These are phyloP conservation scores for Coemansia sp. DNA, from an alignment of 192 early-diverging fungal species.

Conservation along the genomic window DNA sequence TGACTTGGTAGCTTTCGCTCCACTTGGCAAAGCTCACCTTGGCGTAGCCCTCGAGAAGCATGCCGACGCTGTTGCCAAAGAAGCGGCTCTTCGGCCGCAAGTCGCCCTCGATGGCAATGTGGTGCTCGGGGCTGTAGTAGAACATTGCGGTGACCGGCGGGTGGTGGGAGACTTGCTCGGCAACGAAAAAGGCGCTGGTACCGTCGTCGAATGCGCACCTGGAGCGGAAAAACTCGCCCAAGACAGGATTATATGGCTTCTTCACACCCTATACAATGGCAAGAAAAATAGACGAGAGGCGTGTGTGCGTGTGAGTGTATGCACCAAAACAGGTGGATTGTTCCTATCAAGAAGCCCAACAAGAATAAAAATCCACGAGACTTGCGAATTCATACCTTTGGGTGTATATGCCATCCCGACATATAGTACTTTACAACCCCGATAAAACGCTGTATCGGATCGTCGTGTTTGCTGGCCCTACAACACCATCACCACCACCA, in stretches of 20 bases:
- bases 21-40: conserved; percentile 57
- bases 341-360: not conserved
- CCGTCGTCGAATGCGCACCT: conserved; percentile 72
- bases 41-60: conserved; percentile 74
- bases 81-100: conserved; percentile 87
- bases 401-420: conserved; percentile 92
- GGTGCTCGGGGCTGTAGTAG: conserved; percentile 82
- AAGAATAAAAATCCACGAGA: too few species aligned
- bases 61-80: conserved; percentile 88
- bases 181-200: conserved; percentile 76
- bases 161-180: conserved; percentile 95
- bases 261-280: conserved; percentile 72
- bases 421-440: conserved; percentile 85
- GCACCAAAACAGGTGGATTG: not conserved
- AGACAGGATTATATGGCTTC: conserved; percentile 94
- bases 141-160: conserved; percentile 89
- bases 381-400: conserved; percentile 63
- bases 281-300: not conserved
- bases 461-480: conserved; percentile 69
- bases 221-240: conserved; percentile 93
- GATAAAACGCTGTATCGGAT: conserved; percentile 79
- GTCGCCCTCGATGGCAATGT: conserved; percentile 79
- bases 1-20: conserved; percentile 77
- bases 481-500: too few species aligned
- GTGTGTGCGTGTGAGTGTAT: not conserved